Percentiles rank a stretch among this genome's conserved stretches.
phyloP scores from a whole-genome alignment of 2,329 filamentous ascomycete species.

The Colletotrichum magnum region DNA sequence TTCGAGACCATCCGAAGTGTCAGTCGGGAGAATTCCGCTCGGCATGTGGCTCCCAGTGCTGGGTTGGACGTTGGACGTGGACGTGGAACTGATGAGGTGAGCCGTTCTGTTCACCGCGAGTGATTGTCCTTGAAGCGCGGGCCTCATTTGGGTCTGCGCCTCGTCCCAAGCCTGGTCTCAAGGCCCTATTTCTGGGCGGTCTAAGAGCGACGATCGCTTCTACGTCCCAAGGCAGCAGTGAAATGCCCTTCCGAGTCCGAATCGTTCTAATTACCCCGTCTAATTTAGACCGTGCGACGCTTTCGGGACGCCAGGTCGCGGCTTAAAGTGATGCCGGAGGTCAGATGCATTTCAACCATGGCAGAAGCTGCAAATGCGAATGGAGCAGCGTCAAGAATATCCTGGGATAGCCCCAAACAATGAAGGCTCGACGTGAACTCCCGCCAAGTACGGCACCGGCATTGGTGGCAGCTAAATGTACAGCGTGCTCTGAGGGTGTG shows the following conservation, averaged over 20 bases:
- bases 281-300: slow-evolving; percentile 37
- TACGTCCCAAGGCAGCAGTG: slow-evolving; percentile 28
- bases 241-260: slow-evolving; percentile 6
- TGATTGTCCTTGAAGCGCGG: slow-evolving; percentile 9
- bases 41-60: not conserved
- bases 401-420: slow-evolving; percentile 25
- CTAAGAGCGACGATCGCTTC: slow-evolving; percentile 20
- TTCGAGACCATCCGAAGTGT: slow-evolving; percentile 16
- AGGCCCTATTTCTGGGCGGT: slow-evolving; percentile 9
- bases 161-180: slow-evolving; percentile 14
- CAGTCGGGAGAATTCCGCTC: slow-evolving; percentile 29
- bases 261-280: slow-evolving; percentile 22
- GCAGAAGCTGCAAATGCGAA: slow-evolving; percentile 21
- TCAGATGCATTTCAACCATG: slow-evolving; percentile 25
- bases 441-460: slow-evolving; percentile 16
- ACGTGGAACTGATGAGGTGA: slow-evolving; percentile 2
- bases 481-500: slow-evolving; percentile 1
- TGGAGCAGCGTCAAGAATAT: slow-evolving; percentile 8
- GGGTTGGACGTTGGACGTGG: not conserved
- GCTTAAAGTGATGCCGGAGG: slow-evolving; percentile 19
- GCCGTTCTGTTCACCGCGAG: not conserved
- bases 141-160: slow-evolving; percentile 20
- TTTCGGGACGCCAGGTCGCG: slow-evolving; percentile 20
- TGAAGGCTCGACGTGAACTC: slow-evolving; percentile 15
- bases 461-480: slow-evolving; percentile 5